These are phyloP conservation scores for Fusarium lyarnte DNA, from an alignment of 2,329 filamentous ascomycete genomes.

Conservation along the genomic window DNA sequence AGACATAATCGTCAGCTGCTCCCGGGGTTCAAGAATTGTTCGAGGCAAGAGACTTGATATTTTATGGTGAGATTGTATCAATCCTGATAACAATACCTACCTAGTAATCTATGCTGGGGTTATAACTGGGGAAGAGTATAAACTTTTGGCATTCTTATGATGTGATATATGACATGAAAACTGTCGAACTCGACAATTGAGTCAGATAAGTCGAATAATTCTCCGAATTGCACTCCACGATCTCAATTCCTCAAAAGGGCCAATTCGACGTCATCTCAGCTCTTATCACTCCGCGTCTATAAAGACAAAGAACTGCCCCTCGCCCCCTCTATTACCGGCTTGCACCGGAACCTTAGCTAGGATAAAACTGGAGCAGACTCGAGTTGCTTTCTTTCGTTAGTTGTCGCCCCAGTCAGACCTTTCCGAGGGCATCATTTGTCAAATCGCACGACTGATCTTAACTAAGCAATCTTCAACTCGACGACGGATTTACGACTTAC, in stretches of 20 bases:
- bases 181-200: neutral
- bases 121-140: neutral
- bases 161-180: neutral
- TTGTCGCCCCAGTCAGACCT: conserved; percentile 26
- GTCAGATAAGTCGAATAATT: neutral
- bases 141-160: neutral
- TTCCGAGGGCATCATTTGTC: conserved; percentile 33
- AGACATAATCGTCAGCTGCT: neutral
- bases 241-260: conserved; percentile 6
- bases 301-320: conserved; percentile 25
- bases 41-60: neutral
- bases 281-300: conserved; percentile 5
- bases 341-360: conserved; percentile 38
- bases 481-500: conserved; percentile 13
- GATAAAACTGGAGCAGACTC: conserved; percentile 37
- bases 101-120: neutral
- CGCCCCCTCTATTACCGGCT: conserved; percentile 32
- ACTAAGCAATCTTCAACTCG: conserved; percentile 17
- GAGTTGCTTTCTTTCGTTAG: conserved; percentile 23
- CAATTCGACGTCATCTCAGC: conserved; percentile 34
- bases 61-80: neutral
- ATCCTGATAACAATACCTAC: neutral
- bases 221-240: neutral
- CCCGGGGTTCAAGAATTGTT: neutral
- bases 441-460: conserved; percentile 16